phyloP scores from a whole-genome alignment of 139 green algal species.

The Diplosphaera chodatii region DNA sequence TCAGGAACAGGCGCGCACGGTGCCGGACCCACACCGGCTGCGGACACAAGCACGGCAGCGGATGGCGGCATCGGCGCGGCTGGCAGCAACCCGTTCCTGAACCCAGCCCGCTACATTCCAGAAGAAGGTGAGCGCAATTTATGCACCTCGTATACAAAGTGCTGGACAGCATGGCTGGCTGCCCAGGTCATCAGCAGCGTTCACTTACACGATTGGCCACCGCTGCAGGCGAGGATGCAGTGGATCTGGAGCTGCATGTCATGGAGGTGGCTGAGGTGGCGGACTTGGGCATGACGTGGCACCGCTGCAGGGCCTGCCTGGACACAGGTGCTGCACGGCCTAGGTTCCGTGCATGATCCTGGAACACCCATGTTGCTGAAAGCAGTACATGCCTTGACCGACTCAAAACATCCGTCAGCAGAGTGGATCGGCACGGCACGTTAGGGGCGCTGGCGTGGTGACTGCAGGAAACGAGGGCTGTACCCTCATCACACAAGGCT shows the following conservation, averaged over 20 bases:
- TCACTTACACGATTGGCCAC: too few species aligned
- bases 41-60: background rate
- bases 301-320: background rate
- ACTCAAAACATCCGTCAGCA: too few species aligned
- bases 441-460: background rate
- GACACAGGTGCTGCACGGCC: constrained; percentile 2
- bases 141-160: too few species aligned
- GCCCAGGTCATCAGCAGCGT: too few species aligned
- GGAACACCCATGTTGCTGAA: too few species aligned
- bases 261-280: background rate
- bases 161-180: too few species aligned
- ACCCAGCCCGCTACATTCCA: background rate
- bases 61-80: background rate
- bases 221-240: background rate
- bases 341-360: too few species aligned
- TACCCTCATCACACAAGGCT: constrained; percentile 12
- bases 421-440: too few species aligned
- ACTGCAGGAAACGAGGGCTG: constrained; percentile 18
- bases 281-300: background rate
- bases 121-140: background rate
- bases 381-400: too few species aligned
- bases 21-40: too few species aligned
- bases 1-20: too few species aligned
- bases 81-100: background rate
- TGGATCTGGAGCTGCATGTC: background rate